Evolutionary conservation across 2,329 filamentous ascomycete genomes (phyloP), one percentile per base, ranked within the genome.

Genomic region (Fusarium tupiense): DNA sequence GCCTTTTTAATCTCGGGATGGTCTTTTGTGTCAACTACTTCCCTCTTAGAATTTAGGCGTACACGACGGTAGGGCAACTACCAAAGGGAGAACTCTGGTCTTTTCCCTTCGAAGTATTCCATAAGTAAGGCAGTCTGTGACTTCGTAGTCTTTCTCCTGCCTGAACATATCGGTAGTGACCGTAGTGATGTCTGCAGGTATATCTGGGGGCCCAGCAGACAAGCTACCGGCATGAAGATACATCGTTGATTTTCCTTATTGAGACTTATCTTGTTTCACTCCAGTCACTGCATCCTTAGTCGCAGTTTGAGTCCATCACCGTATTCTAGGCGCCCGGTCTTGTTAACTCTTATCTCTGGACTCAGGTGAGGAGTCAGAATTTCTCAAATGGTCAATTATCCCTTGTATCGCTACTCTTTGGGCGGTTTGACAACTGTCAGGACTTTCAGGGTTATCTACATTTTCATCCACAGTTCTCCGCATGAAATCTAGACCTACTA

Each of bases 31-130:
- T 8, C 6, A 31, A 49, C 6, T 16, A 5, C 2, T 8, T 49
- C 3, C 20, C 6, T 31, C 26, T 8, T 22, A 22, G 13, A 20
- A 13, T 13, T 11, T 6, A 8, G 6, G 10, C 46, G 26, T 29
- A 14, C 26, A 10, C 19, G 11, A 46, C 6, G 1, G 10, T 5
- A 24, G 41, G 41, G 2, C 10, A 16, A 7, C 41, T 44, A 11
- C 6, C 0, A 4, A 4, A 5, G 13, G 6, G 26, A 29, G 0
- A 5, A 2, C 4, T 16, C 13, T 22, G 2, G 1, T 26, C 6
- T 29, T 47, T 49, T 29, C 26, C 9, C 20, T 11, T 22, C 13
- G 8, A 22, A 22, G 13, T 22, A 12, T 0, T 22, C 46, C 20
- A 31, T 12, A 0, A 22, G 6, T 11, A 22, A 17, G 10, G 6